Evolutionary conservation across 768 basidiomycete species (phyloP).

Genomic region (Leccinellum rugosiceps): DNA sequence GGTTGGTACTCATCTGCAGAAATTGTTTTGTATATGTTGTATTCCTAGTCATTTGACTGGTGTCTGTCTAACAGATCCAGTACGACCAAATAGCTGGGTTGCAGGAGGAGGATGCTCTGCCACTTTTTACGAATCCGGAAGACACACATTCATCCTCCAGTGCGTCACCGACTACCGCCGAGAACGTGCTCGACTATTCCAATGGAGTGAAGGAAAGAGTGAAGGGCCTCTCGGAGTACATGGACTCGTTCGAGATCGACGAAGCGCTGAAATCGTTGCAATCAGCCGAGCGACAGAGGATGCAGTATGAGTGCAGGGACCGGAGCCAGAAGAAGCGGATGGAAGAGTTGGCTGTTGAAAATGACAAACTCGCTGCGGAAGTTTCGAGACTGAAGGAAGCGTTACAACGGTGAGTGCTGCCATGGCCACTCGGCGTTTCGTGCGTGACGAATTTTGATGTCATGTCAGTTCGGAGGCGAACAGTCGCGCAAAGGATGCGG

Average conservation of each 20-base stretch:
- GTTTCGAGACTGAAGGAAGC: constrained; percentile 14
- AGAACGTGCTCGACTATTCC: constrained; percentile 26
- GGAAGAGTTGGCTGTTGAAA: constrained; percentile 18
- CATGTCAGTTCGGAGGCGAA: constrained; percentile 4
- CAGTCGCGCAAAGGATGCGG: constrained; percentile 8
- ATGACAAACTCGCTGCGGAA: constrained; percentile 11
- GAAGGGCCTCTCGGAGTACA: constrained; percentile 23
- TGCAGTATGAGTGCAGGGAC: constrained; percentile 22
- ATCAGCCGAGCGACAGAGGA: constrained; percentile 21
- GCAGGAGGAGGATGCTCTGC: constrained; percentile 15
- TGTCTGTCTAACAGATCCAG: not conserved
- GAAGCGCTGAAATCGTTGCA: constrained; percentile 15
- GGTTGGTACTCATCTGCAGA: constrained; percentile 12
- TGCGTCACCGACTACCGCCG: constrained; percentile 23
- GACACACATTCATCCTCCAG: constrained; percentile 10
- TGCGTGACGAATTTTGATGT: not conserved
- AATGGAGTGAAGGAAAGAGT: constrained; percentile 21
- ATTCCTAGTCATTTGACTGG: not conserved
- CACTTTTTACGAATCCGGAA: constrained; percentile 16
- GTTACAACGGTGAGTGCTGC: constrained; percentile 15
- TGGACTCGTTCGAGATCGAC: constrained; percentile 26
- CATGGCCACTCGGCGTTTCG: not conserved
- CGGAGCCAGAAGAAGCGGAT: constrained; percentile 22
- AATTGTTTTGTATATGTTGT: not conserved
- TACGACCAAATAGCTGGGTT: not conserved